Evolutionary conservation across 1,284 basidiomycete genomes (phyloP), one percentile per base, ranked within the genome.

Genomic region (Vanrija humicola): DNA sequence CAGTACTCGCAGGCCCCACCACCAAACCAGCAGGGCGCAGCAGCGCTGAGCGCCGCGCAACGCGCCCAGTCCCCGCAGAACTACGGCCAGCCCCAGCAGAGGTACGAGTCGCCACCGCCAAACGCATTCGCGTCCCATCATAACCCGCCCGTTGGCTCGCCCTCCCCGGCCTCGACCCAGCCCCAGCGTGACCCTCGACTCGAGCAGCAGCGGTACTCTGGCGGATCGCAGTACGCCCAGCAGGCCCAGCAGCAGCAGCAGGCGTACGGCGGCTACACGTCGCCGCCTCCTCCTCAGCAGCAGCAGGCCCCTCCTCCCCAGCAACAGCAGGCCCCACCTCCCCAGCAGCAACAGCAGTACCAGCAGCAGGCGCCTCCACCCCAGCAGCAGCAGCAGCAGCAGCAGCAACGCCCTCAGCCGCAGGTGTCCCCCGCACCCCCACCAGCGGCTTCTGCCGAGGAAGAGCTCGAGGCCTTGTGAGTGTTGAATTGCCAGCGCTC

Each of bases 381-480:
- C 42, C 59, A 42, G 26, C 64, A 65, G 40, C 55, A 61, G 42
- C 54, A 65, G 40, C 55, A 61, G 42, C 54, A 57, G 43, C 46
- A 50, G 16, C 43, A 48, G 26, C 57, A 58, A 16, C 54, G 62
- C 38, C 52, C 58, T 9, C 56, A 54, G 12, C 56, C 59, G 28
- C 28, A 28, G 10, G 28, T 28, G 44, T 48, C 46, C 16, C 43
- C 43, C 16, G 47, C 44, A 18, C 44, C 59, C 18, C 34, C 54
- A 25, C n/a, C 55, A 38, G 38, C 43, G 25, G 6, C 48, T 50
- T 1, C 47, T 40, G 46, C 64, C 10, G 66, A 71, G 26, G 51
- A 57, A 6, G 72, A 73, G 51, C 60, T 75, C 8, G 62, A 61
- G 28, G 29, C 61, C 19, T 62, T 73, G 72, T 74, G 49, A 61